Evolutionary conservation across 345 rosid genomes (phyloP).

Genomic region (Hypericum androsaemum): DNA sequence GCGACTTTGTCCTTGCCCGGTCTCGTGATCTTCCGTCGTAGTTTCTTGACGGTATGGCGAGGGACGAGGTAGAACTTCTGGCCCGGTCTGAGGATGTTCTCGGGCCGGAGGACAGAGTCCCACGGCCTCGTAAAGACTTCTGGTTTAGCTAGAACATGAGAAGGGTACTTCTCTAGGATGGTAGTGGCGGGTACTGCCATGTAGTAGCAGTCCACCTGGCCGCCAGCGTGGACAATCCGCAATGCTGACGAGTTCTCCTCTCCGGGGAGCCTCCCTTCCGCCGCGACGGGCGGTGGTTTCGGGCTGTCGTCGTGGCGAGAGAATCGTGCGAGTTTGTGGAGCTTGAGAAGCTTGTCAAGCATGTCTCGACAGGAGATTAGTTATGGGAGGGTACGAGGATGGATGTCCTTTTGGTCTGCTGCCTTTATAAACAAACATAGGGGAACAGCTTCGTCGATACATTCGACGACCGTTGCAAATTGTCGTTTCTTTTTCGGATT

Average conservation of each 20-base stretch:
- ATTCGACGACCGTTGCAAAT: too few relatives aligned
- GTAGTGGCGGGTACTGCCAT: conserved; percentile 31
- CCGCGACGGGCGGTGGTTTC: neutral
- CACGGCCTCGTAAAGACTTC: conserved; percentile 40
- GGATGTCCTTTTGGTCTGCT: too few relatives aligned
- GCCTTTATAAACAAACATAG: too few relatives aligned
- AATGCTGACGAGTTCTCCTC: conserved; percentile 12
- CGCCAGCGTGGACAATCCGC: conserved; percentile 35
- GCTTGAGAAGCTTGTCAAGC: conserved; percentile 25
- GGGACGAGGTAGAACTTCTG: conserved; percentile 30
- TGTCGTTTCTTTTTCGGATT: too few relatives aligned
- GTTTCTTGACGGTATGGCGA: conserved; percentile 30
- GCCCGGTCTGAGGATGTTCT: conserved; percentile 34
- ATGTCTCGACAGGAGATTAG: conserved; percentile 1
- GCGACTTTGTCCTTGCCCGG: conserved; percentile 9
- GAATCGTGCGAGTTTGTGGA: conserved; percentile 13
- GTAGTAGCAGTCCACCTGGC: conserved; percentile 23
- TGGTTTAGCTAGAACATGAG: conserved; percentile 29
- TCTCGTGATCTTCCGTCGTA: conserved; percentile 13
- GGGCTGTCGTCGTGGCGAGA: neutral
- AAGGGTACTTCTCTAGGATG: conserved; percentile 37
- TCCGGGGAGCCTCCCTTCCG: neutral
- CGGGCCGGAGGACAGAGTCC: conserved; percentile 31
- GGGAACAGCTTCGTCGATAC: too few relatives aligned
- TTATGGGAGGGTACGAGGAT: too few relatives aligned